Evolutionary conservation across 306 rosid species (phyloP), one percentile per base, ranked within the genome.

Genomic region (Lathyrus sativus): DNA sequence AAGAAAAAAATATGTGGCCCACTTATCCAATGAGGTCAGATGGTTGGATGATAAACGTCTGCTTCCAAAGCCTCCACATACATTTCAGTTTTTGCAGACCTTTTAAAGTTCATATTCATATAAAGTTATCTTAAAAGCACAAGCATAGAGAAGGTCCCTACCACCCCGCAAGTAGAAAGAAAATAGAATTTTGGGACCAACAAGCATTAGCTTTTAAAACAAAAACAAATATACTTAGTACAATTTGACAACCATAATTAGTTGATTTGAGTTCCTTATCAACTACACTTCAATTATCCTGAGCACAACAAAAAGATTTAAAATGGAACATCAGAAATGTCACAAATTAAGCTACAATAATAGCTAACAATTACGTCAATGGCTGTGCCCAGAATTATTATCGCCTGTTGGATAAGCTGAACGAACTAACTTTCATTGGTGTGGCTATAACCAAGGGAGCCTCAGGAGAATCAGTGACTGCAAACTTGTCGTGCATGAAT

Each of bases 391-490:
- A 10, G n/a, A 58, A 58, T 53, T 74, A 73, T 85, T 81, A 86
- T 76, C 87, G 76, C 79, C 84, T 85, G 75, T 83, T 88, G 80
- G 97, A 90, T 38, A 95, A 82, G 92, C 97, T 95, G 79, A 95
- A 87, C 67, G 99, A 95, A 84, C 99, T 95, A 67, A 95, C 95
- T 87, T 95, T 95, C 95, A 91, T 59, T 62, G 97, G 99, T 18
- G 96, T 95, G 3, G 99, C 99, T 35, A 95, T 91, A 13, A 95
- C 99, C 76, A 87, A 83, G 0, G 99, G 99, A 28, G 99, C 99
- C 79, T 95, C 97, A 2, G 99, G 99, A 70, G 97, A 95, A 71
- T 87, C 92, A 0, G 88, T 75, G 68, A 90, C 92, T 5, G 99
- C 89, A 85, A 85, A 95, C 62, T 87, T 91, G 72, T 91, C 96